A percentile compares a stretch with the other conserved stretches of the same genome.
These are phyloP conservation scores for Hemisphaericaspora lyxosophila DNA, from an alignment of 1,139 yeast genomes.

Conservation along the genomic window DNA sequence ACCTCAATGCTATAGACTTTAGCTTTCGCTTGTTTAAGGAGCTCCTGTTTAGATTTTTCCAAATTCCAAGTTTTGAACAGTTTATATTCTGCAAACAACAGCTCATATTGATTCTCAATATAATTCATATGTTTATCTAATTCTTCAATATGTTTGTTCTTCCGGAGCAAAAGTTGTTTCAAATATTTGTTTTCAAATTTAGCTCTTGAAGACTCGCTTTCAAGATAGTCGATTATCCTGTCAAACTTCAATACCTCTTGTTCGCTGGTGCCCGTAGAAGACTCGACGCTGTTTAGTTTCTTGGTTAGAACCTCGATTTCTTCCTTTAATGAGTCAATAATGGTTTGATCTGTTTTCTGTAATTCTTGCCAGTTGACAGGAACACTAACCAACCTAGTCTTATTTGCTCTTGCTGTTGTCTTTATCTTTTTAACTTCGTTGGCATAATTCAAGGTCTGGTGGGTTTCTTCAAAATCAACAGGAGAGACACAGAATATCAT, in stretches of 20 bases:
- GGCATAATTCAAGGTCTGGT: conserved; percentile 74
- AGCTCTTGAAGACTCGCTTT: conserved; percentile 28
- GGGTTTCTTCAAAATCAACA: conserved; percentile 69
- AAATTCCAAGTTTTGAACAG: conserved; percentile 1
- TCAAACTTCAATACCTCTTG: conserved; percentile 17
- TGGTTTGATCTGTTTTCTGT: conserved; percentile 26
- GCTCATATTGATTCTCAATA: conserved; percentile 25
- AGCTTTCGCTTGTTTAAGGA: conserved; percentile 5
- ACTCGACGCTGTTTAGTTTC: conserved; percentile 18
- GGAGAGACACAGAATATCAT: conserved; percentile 81
- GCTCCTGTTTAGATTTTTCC: conserved; percentile 4
- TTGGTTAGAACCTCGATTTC: conserved; percentile 33
- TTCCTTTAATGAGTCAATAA: conserved; percentile 29
- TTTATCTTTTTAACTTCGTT: conserved; percentile 69
- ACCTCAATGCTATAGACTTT: conserved; percentile 2
- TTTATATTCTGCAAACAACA: conserved; percentile 7
- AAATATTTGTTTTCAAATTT: conserved; percentile 39
- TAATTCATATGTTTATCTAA: conserved; percentile 29
- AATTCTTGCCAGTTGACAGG: conserved; percentile 36
- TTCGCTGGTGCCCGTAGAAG: conserved; percentile 1
- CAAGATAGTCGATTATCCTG: conserved; percentile 33
- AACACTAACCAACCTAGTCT: conserved; percentile 30
- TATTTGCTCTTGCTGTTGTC: conserved; percentile 55
- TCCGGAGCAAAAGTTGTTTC: conserved; percentile 18
- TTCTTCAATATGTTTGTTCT: conserved; percentile 26